Conservation (phyloP, 495 filamentous ascomycete genomes). For the Schizothecium vesticola region DNA sequence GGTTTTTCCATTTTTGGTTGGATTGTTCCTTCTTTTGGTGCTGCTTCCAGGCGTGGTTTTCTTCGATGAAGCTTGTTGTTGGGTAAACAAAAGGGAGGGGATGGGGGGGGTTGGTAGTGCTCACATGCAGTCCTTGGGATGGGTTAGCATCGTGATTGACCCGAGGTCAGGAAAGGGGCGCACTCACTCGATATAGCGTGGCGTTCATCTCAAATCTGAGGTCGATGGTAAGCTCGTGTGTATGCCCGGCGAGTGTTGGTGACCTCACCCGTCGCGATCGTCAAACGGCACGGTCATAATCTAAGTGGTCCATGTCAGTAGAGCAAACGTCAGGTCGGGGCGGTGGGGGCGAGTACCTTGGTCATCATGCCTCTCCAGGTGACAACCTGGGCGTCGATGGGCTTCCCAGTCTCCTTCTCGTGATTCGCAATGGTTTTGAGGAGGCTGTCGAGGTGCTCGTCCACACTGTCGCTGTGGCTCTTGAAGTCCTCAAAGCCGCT, state of each 20-base stretch:
- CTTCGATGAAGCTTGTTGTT: constrained; percentile 79
- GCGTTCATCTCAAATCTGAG: constrained; percentile 92
- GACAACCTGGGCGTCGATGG: constrained; percentile 70
- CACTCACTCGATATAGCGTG: constrained; percentile 74
- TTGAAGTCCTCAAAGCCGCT: constrained; percentile 76
- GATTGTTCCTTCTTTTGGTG: constrained; percentile 50
- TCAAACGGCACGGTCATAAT: constrained; percentile 83
- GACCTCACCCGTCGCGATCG: constrained; percentile 65
- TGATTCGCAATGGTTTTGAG: constrained; percentile 67
- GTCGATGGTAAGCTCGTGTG: not conserved
- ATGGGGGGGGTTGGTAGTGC: constrained; percentile 18
- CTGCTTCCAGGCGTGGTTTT: constrained; percentile 68
- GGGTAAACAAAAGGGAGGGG: constrained; percentile 6
- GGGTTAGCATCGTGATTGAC: constrained; percentile 11
- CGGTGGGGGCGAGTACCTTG: constrained; percentile 63
- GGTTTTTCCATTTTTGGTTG: constrained; percentile 52
- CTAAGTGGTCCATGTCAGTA: constrained; percentile 36
- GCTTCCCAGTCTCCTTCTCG: constrained; percentile 61
- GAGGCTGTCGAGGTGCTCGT: constrained; percentile 85
- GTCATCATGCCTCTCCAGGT: constrained; percentile 99
- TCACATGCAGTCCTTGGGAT: constrained; percentile 69
- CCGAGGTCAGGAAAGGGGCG: constrained; percentile 20
- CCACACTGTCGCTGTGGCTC: constrained; percentile 71
- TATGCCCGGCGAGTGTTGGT: constrained; percentile 8
- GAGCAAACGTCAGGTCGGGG: not conserved